phyloP scores from a whole-genome alignment of 352 stramenopile genomes.

The Pythium utonaiense region DNA sequence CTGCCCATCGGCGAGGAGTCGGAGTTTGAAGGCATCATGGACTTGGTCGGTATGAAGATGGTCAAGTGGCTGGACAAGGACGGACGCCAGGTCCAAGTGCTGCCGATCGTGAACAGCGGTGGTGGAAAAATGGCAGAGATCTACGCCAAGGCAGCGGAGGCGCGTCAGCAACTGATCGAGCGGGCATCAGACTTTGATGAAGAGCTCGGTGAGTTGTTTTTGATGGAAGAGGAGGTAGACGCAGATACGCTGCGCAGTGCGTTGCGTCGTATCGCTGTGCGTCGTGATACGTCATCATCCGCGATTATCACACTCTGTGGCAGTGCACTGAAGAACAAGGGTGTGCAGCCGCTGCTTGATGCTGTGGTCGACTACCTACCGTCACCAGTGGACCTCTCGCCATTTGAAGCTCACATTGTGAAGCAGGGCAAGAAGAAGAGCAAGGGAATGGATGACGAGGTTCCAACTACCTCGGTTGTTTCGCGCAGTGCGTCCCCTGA shows the following conservation, averaged over 20 bases:
- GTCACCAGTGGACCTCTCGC: slow-evolving; percentile 87
- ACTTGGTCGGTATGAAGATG: slow-evolving; percentile 69
- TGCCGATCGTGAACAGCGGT: slow-evolving; percentile 41
- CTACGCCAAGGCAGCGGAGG: slow-evolving; percentile 34
- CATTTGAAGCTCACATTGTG: slow-evolving; percentile 54
- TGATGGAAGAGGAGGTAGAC: slow-evolving; percentile 65
- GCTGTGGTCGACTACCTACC: slow-evolving; percentile 97
- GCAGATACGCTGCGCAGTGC: slow-evolving; percentile 44
- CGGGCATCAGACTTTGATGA: slow-evolving; percentile 68
- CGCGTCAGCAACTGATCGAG: slow-evolving; percentile 61
- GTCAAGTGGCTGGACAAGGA: slow-evolving; percentile 60
- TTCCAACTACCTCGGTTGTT: slow-evolving; percentile 18
- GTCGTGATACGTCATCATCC: slow-evolving; percentile 35
- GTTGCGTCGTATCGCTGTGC: slow-evolving; percentile 61
- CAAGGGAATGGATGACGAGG: slow-evolving; percentile 20
- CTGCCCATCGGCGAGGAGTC: slow-evolving; percentile 60
- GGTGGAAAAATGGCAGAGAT: slow-evolving; percentile 51
- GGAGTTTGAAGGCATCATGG: slow-evolving; percentile 62
- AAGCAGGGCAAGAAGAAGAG: slow-evolving; percentile 38
- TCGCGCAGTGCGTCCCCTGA: slow-evolving; percentile 33
- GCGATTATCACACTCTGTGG: slow-evolving; percentile 57
- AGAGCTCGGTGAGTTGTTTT: slow-evolving; percentile 64
- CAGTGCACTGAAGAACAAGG: slow-evolving; percentile 82
- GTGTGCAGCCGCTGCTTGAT: slow-evolving; percentile 97
- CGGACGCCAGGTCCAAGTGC: slow-evolving; percentile 44